These are phyloP conservation scores for Schizochytrium sp. DNA, from an alignment of 108 stramenopile genomes.

Conservation along the genomic window DNA sequence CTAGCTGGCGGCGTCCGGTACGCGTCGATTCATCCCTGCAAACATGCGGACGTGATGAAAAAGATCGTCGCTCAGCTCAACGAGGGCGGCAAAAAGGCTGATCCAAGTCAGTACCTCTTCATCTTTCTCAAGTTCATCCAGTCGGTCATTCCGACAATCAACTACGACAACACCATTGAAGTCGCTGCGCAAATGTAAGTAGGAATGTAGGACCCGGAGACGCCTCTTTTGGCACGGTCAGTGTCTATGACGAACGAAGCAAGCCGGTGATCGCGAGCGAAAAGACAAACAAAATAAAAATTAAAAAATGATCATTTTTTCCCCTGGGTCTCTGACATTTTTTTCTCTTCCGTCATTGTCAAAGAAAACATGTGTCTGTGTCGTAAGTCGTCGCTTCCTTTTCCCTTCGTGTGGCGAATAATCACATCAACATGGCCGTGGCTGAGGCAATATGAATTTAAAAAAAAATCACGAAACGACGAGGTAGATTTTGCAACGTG, in stretches of 20 bases:
- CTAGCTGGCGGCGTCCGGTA: conserved; percentile 40
- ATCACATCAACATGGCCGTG: neutral
- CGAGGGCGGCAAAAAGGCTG: conserved; percentile 35
- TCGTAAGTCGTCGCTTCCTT: neutral
- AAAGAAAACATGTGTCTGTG: neutral
- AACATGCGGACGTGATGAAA: conserved; percentile 96
- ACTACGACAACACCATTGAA: conserved; percentile 97
- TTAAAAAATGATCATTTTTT: too few species aligned
- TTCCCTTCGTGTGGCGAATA: neutral
- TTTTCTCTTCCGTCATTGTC: neutral
- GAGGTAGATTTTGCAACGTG: too few species aligned
- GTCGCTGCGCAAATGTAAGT: conserved; percentile 41
- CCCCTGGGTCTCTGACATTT: neutral
- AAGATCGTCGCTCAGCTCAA: conserved; percentile 79
- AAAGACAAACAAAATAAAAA: neutral
- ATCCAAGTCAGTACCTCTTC: conserved; percentile 72
- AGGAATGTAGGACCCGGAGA: neutral
- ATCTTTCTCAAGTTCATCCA: conserved; percentile 97
- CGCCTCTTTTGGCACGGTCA: too few species aligned
- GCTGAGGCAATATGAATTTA: neutral
- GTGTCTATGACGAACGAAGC: neutral
- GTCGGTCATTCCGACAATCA: conserved; percentile 94
- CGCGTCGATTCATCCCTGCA: conserved; percentile 93
- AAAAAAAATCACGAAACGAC: neutral
- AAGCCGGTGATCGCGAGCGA: neutral